A percentile compares a stretch with the other conserved stretches of the same genome.
Evolutionary conservation across 2,329 filamentous ascomycete species (phyloP).

Genomic region (Lanzia echinophila): DNA sequence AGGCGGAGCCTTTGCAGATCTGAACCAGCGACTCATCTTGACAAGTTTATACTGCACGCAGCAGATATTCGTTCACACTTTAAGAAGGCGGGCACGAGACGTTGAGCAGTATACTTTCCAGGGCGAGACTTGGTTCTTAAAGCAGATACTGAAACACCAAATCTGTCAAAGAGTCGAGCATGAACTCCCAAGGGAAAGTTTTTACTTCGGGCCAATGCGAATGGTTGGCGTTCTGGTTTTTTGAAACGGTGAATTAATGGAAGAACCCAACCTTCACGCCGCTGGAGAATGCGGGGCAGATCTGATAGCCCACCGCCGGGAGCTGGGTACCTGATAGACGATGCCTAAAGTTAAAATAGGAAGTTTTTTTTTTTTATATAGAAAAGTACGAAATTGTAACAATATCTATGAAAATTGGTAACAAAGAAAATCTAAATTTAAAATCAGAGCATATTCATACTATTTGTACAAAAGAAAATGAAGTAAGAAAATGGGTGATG

Average conservation of each 20-base stretch:
- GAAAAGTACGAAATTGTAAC: background rate
- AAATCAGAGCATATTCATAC: background rate
- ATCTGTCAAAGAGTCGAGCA: background rate
- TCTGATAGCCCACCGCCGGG: background rate
- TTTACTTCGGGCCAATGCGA: background rate
- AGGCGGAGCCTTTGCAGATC: slow-evolving; percentile 19
- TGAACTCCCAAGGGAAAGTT: background rate
- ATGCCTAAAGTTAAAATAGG: background rate
- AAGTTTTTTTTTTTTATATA: too few species aligned
- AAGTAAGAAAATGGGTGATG: too few species aligned
- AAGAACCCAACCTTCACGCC: background rate
- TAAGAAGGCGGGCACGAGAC: background rate
- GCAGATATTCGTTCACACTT: background rate
- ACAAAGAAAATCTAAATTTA: background rate
- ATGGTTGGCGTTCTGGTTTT: background rate
- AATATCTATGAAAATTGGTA: background rate
- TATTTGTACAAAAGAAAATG: too few species aligned
- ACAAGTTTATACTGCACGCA: background rate
- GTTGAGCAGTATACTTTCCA: background rate
- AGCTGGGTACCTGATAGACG: background rate
- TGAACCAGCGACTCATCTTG: slow-evolving; percentile 31
- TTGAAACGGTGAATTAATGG: background rate
- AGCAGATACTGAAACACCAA: background rate
- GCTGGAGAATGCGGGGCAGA: background rate
- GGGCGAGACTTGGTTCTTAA: background rate